Evolutionary conservation across 306 rosid species (phyloP).

Genomic region (Gastrolobium bilobum): DNA sequence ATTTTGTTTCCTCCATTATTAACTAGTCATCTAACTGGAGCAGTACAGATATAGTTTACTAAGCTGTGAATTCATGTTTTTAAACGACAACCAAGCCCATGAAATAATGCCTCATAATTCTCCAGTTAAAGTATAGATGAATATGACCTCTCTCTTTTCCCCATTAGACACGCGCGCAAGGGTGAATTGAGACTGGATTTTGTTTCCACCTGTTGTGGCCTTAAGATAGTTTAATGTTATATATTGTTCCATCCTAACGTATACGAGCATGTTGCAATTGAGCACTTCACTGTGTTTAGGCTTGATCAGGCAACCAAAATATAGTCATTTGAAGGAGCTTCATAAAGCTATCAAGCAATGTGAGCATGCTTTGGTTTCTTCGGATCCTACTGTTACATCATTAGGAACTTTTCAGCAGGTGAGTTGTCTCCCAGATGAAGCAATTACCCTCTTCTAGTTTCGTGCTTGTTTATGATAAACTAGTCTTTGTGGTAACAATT

Average conservation of each 20-base stretch:
- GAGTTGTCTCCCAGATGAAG: conserved; percentile 41
- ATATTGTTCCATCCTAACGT: conserved; percentile 9
- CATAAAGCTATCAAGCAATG: conserved; percentile 81
- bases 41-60: conserved; percentile 1
- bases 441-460: conserved; percentile 21
- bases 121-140: conserved; percentile 12
- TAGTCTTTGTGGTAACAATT: conserved; percentile 8
- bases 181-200: neutral
- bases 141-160: neutral
- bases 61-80: neutral
- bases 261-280: conserved; percentile 18
- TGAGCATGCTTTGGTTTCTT: conserved; percentile 85
- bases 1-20: conserved; percentile 26
- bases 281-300: conserved; percentile 58
- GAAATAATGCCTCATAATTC: conserved; percentile 13
- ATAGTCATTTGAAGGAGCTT: conserved; percentile 83
- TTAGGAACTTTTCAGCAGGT: conserved; percentile 86
- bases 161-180: neutral
- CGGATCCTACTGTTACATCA: conserved; percentile 76
- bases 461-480: conserved; percentile 7
- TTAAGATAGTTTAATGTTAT: conserved; percentile 20
- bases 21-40: conserved; percentile 18
- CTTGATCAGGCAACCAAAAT: conserved; percentile 89
- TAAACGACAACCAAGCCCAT: neutral
- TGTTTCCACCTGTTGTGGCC: conserved; percentile 27